A percentile compares a stretch with the other conserved stretches of the same genome.
Evolutionary conservation across 352 stramenopile genomes (phyloP).

Genomic region (Phytophthora aleatoria): DNA sequence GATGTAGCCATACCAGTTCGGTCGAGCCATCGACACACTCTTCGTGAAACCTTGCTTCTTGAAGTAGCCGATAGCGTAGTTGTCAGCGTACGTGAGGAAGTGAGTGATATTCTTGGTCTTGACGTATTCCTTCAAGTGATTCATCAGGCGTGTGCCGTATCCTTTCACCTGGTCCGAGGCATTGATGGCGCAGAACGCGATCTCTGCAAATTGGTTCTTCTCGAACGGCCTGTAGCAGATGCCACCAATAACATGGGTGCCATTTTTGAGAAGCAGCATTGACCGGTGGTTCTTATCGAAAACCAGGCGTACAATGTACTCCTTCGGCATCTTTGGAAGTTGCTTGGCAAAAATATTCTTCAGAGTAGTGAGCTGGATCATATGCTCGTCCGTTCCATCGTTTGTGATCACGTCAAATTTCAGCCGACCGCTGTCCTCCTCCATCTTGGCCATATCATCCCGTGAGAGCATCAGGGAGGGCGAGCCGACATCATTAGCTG

Average conservation of each 20-base stretch:
- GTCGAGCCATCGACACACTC: slow-evolving; percentile 82
- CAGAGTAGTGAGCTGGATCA: slow-evolving; percentile 93
- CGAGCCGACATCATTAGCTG: slow-evolving; percentile 11
- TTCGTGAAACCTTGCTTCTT: slow-evolving; percentile 97
- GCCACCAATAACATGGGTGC: slow-evolving; percentile 94
- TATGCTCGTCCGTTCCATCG: slow-evolving; percentile 85
- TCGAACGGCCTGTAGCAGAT: slow-evolving; percentile 98
- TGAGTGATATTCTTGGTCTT: slow-evolving; percentile 91
- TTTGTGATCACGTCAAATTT: slow-evolving; percentile 93
- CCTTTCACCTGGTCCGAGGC: slow-evolving; percentile 96
- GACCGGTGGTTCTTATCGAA: slow-evolving; percentile 96
- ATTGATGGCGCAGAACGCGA: slow-evolving; percentile 99
- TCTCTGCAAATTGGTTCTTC: slow-evolving; percentile 97
- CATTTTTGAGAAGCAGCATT: slow-evolving; percentile 94
- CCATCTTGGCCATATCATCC: slow-evolving; percentile 89
- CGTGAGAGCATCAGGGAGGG: slow-evolving; percentile 73
- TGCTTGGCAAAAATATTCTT: slow-evolving; percentile 99
- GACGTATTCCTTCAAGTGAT: slow-evolving; percentile 98
- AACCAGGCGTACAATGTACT: slow-evolving; percentile 99
- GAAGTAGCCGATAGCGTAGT: slow-evolving; percentile 99
- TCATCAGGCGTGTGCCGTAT: slow-evolving; percentile 99
- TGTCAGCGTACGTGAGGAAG: slow-evolving; percentile 99
- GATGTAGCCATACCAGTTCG: slow-evolving; percentile 98
- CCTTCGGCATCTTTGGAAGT: slow-evolving; percentile 98
- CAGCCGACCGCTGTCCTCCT: slow-evolving; percentile 77